A percentile compares a stretch with the other conserved stretches of the same genome.
phyloP scores from a whole-genome alignment of 345 rosid genomes.

The Arabis hirsuta region DNA sequence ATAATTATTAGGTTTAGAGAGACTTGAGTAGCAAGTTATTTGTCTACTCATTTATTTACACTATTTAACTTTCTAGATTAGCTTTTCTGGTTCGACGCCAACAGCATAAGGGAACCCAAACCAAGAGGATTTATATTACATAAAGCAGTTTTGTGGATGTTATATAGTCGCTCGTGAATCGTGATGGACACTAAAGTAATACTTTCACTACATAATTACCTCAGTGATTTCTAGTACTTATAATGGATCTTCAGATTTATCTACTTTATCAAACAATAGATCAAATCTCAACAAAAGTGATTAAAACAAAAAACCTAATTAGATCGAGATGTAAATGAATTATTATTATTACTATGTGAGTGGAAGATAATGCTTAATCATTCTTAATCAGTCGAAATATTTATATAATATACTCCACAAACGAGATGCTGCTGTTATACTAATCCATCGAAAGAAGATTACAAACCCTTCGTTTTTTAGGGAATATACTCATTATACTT shows the following conservation, averaged over 20 bases:
- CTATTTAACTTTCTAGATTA: neutral
- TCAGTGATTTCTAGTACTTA: neutral
- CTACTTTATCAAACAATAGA: slow-evolving; percentile 5
- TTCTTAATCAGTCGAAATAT: slow-evolving; percentile 27
- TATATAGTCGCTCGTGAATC: slow-evolving; percentile 14
- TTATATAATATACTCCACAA: neutral
- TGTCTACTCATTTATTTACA: neutral
- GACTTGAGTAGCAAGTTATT: slow-evolving; percentile 26
- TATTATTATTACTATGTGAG: neutral
- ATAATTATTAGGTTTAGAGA: slow-evolving; percentile 12
- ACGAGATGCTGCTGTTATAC: slow-evolving; percentile 19
- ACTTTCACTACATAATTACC: neutral
- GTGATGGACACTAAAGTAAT: neutral
- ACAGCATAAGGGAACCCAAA: too few species aligned
- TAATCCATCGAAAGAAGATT: slow-evolving; percentile 29
- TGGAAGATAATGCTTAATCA: slow-evolving; percentile 34
- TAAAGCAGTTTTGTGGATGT: neutral
- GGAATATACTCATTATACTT: slow-evolving; percentile 11
- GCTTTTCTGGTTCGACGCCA: too few species aligned
- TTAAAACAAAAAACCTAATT: neutral
- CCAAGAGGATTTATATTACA: too few species aligned
- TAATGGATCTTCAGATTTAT: slow-evolving; percentile 8
- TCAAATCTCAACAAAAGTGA: slow-evolving; percentile 28
- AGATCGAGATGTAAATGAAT: slow-evolving; percentile 10
- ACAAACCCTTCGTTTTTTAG: slow-evolving; percentile 6